Percentiles rank a stretch among this genome's conserved stretches.
phyloP scores from a whole-genome alignment of 306 rosid species.

The Boehmeria nivea region DNA sequence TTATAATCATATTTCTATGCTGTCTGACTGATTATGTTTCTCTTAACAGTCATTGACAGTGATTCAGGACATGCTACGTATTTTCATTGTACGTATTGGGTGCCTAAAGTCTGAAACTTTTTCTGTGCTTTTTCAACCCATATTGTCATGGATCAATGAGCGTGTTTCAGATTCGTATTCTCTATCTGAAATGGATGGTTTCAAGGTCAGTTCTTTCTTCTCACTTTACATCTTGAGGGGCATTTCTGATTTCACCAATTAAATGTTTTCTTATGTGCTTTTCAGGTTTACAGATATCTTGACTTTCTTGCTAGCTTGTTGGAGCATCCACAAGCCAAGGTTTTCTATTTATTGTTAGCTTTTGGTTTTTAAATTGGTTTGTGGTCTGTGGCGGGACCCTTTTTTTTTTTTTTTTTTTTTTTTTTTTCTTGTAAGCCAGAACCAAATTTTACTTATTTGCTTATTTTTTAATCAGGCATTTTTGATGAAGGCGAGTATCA shows the following conservation, averaged over 20 bases:
- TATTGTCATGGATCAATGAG: slow-evolving; percentile 51
- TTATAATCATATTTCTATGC: neutral
- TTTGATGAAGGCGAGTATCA: slow-evolving; percentile 51
- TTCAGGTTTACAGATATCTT: slow-evolving; percentile 80
- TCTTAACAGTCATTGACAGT: slow-evolving; percentile 64
- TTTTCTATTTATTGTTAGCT: slow-evolving; percentile 12
- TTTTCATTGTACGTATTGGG: slow-evolving; percentile 67
- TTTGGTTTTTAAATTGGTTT: slow-evolving; percentile 2
- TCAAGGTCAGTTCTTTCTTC: slow-evolving; percentile 45
- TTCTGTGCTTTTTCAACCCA: slow-evolving; percentile 57
- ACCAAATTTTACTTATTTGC: slow-evolving; percentile 4
- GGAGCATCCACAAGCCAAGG: slow-evolving; percentile 96
- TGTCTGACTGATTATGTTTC: slow-evolving; percentile 10
- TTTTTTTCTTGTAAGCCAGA: neutral
- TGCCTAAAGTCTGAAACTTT: slow-evolving; percentile 54
- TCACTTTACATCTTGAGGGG: slow-evolving; percentile 14
- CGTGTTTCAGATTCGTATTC: slow-evolving; percentile 46
- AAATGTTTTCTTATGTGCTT: slow-evolving; percentile 6
- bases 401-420: neutral
- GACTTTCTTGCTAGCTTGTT: slow-evolving; percentile 83
- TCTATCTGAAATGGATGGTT: slow-evolving; percentile 60
- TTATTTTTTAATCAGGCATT: slow-evolving; percentile 46
- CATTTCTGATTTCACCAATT: slow-evolving; percentile 8
- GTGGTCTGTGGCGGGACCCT: slow-evolving; percentile 14
- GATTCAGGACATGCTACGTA: slow-evolving; percentile 87